Evolutionary conservation across 495 filamentous ascomycete species (phyloP).

Genomic region (Xeromyces bisporus): DNA sequence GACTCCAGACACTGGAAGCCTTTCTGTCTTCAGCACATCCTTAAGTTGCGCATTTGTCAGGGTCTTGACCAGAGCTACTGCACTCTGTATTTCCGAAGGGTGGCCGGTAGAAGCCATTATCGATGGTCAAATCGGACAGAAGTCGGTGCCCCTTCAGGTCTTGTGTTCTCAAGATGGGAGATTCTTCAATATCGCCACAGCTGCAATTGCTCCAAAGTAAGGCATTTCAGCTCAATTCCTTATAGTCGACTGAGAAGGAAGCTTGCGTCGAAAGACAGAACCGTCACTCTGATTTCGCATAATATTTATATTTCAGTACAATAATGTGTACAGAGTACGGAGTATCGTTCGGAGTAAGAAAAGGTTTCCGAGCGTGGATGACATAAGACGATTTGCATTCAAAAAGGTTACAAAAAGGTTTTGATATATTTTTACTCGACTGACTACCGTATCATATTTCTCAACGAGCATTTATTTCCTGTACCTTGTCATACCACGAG

Average conservation of each 20-base stretch:
- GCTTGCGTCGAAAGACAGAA: not conserved
- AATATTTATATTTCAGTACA: not conserved
- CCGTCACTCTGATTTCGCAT: not conserved
- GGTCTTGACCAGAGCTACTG: slow-evolving; percentile 34
- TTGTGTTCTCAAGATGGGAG: too few species aligned
- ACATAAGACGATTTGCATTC: slow-evolving; percentile 18
- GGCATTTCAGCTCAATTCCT: slow-evolving; percentile 9
- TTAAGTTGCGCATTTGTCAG: slow-evolving; percentile 60
- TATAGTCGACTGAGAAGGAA: not conserved
- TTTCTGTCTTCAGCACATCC: slow-evolving; percentile 49
- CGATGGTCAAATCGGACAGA: not conserved
- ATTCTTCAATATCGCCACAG: slow-evolving; percentile 9
- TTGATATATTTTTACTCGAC: too few species aligned
- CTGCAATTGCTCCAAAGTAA: slow-evolving; percentile 3
- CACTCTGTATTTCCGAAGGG: slow-evolving; percentile 17
- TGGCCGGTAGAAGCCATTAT: slow-evolving; percentile 33
- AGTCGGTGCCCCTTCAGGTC: too few species aligned
- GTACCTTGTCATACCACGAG: not conserved
- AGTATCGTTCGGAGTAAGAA: slow-evolving; percentile 14
- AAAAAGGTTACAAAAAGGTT: slow-evolving; percentile 8
- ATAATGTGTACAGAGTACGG: too few species aligned
- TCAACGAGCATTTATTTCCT: not conserved
- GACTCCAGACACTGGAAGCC: slow-evolving; percentile 55
- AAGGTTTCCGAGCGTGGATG: slow-evolving; percentile 16
- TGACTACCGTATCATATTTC: slow-evolving; percentile 1